phyloP scores from a whole-genome alignment of 2,329 filamentous ascomycete genomes.

The Colletotrichum noveboracense region DNA sequence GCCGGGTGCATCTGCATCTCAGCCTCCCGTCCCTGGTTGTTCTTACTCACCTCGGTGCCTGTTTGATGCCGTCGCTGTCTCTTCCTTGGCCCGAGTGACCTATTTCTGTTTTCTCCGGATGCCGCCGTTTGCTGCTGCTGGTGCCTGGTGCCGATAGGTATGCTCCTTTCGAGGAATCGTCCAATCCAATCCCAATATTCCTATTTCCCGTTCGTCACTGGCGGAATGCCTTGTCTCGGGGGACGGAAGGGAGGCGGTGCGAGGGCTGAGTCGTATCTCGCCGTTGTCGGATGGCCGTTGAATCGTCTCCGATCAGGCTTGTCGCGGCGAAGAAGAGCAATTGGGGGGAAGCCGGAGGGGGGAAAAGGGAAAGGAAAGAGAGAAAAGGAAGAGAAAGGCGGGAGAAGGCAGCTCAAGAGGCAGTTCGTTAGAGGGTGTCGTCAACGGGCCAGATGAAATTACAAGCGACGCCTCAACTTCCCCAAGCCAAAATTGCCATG shows the following conservation, averaged over 20 bases:
- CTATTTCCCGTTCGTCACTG: not conserved
- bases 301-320: slow-evolving; percentile 22
- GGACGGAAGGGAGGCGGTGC: slow-evolving; percentile 10
- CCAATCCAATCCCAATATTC: not conserved
- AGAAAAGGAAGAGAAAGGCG: not conserved
- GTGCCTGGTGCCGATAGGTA: not conserved
- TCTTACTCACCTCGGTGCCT: not conserved
- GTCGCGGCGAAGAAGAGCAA: slow-evolving; percentile 11
- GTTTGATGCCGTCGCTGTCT: not conserved
- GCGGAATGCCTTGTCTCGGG: slow-evolving; percentile 14
- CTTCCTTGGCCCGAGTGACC: not conserved
- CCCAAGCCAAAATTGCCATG: not conserved
- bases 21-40: not conserved
- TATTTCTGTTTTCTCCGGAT: not conserved
- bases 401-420: not conserved
- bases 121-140: not conserved
- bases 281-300: slow-evolving; percentile 19
- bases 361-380: slow-evolving; percentile 4
- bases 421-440: slow-evolving; percentile 1
- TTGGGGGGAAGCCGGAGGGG: not conserved
- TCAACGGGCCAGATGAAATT: slow-evolving; percentile 18
- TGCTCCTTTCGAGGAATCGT: not conserved
- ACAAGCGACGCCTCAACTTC: slow-evolving; percentile 16
- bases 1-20: not conserved
- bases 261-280: slow-evolving; percentile 22